Percentiles rank a stretch among this genome's conserved stretches.
Conservation (phyloP, 306 rosid species). For the Abrus precatorius region DNA sequence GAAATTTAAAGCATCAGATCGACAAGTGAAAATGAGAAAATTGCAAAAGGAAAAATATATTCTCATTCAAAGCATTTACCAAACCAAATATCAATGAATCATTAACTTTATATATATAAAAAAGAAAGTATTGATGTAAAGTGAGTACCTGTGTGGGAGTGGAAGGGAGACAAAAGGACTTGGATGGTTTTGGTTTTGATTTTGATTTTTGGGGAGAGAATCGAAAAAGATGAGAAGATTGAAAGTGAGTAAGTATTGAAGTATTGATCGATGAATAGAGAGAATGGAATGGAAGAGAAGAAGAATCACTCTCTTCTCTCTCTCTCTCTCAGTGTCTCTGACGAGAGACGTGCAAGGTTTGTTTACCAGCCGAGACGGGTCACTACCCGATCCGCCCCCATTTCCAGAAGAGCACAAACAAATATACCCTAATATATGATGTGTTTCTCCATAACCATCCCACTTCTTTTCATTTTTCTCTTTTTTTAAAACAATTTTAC, state of each 20-base stretch:
- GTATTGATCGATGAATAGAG: background rate
- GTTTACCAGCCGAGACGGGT: slow-evolving; percentile 49
- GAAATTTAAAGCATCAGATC: slow-evolving; percentile 42
- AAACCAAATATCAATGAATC: slow-evolving; percentile 12
- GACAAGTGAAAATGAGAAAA: background rate
- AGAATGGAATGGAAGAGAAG: background rate
- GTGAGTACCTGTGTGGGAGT: slow-evolving; percentile 23
- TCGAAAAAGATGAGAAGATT: slow-evolving; percentile 14
- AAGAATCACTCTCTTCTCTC: background rate
- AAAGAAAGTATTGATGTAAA: background rate
- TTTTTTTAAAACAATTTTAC: no score
- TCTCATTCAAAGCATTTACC: background rate
- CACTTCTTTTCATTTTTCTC: no score
- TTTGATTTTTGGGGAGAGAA: background rate
- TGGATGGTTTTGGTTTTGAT: slow-evolving; percentile 1
- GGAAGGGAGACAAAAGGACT: slow-evolving; percentile 1
- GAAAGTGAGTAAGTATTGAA: background rate
- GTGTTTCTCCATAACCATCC: no score
- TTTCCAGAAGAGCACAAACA: background rate
- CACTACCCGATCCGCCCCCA: slow-evolving; percentile 39
- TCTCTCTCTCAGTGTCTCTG: background rate
- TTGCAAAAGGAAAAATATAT: background rate
- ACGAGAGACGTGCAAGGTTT: slow-evolving; percentile 42
- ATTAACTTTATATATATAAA: background rate
- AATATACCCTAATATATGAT: background rate